Evolutionary conservation across 2,329 filamentous ascomycete species (phyloP), one percentile per base, ranked within the genome.

Genomic region (Xylariaceae sp.): DNA sequence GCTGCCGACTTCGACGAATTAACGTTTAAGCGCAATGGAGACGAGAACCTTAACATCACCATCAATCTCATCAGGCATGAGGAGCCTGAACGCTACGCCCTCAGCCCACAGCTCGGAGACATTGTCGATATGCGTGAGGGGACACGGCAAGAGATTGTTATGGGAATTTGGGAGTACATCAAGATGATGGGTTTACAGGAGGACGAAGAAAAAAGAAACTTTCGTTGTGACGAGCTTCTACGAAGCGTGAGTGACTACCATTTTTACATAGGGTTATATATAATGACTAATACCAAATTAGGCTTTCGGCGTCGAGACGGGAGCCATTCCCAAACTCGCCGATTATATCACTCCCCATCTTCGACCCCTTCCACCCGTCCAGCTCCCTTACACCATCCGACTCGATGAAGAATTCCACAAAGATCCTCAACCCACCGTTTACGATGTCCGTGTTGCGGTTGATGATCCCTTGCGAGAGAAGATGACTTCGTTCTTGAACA

Each of bases 151-250:
- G 92, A 95, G 61, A 89, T 93, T 6, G 87, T 96, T 24, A 91
- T 96, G 81, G 93, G 90, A 12, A 84, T 99, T 28, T 99, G 93
- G 92, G 93, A 97, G 71, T 99, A 99, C 69, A 90, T 96, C 64
- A 88, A 91, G 66, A 82, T 90, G 17, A 90, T 91, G 80, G 87
- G 88, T 16, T 79, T 99, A 43, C 92, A 96, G 73, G 94, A 97
- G 71, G 93, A 96, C 63, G 94, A 98, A 58, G 95, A 99, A 72
- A 95, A 95, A 78, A 86, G 95, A 60, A 90, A 90, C 59, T 94
- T 99, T 67, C 88, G 91, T 34, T 98, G 95, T 70, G 94, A 99
- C 70, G 89, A 93, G 39, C 82, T 88, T 43, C 74, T 99, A 49
- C 89, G 85, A 76, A 86, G 85, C 74, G 92, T 96, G 77, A 70